Base-by-base conservation (phyloP, 768 basidiomycete species). In the Suillus tomentosus region DNA sequence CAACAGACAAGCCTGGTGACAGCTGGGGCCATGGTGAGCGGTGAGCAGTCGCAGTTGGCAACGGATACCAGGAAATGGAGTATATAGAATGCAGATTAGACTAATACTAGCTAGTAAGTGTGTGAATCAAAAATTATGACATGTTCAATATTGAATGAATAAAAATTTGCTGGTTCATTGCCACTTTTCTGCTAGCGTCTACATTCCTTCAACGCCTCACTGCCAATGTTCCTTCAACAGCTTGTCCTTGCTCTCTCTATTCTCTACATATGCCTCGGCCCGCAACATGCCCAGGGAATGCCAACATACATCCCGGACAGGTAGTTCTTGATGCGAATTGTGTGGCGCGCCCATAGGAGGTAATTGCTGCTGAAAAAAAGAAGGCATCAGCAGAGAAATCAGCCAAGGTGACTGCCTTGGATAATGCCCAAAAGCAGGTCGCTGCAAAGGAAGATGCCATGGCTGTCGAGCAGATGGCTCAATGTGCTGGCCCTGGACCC, bases 391-490 rank as follows among this genome's bases (percentile, higher is more conserved):
- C 27, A 34, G 53, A 54, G 17, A 54, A 54, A 36, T 17, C 0
- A n/a, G 15, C 31, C 31, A 36, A 54, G 53, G 27, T 19, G 1
- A 19, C 27, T 2, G 11, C 53, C 27, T 19, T 54, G 1, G 31
- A 54, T 1, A 6, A 54, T 19, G 53, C 31, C 10, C 31, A 54
- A 19, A n/a, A 36, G 13, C 1, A 55, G 54, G 36, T 55, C 1
- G 54, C 54, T 55, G 19, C 36, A 3, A 37, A 0, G 54, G 54
- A 55, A 55, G 54, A 55, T 22, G n/a, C 54, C 4, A 55, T 55
- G 54, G 54, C 54, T 55, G 36, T 55, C 0, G 54, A 55, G 54
- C 34, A 55, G 54, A 55, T 6, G 34, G 54, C 36, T 55, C 54
- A 37, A 19, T 10, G 7, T 27, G 22, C 55, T 53, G 61, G 37